Evolutionary conservation across 805 yeast species (phyloP).

Genomic region (Starmerella potacharoeniae): DNA sequence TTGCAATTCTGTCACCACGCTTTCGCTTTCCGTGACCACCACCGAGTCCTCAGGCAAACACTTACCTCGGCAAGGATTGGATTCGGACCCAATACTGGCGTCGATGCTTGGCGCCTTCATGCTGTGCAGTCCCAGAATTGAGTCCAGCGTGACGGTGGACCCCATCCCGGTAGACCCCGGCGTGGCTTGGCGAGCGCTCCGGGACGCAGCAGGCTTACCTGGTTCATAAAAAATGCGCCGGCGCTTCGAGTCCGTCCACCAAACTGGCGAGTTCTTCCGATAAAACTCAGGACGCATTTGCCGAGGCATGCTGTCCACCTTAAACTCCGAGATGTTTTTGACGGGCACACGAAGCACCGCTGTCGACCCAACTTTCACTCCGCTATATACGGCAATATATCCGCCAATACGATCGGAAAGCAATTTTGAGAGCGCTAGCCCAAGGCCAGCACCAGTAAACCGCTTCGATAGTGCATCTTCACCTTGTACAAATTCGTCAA

Average conservation of each 20-base stretch:
- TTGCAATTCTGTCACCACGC: too few species aligned
- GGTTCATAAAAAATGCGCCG: background rate
- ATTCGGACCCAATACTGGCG: too few species aligned
- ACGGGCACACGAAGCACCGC: constrained; percentile 19
- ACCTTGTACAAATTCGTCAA: constrained; percentile 94
- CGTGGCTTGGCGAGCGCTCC: background rate
- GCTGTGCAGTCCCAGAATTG: too few species aligned
- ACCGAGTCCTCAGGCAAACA: too few species aligned
- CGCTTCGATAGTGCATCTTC: constrained; percentile 86
- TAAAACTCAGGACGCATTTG: background rate
- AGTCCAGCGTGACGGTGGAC: too few species aligned
- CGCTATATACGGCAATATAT: constrained; percentile 37
- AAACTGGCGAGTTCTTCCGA: background rate
- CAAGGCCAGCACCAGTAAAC: constrained; percentile 92
- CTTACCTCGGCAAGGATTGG: too few species aligned
- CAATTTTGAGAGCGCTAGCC: constrained; percentile 78
- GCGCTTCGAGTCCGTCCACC: constrained; percentile 2
- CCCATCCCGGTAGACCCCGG: background rate
- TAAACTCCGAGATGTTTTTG: background rate
- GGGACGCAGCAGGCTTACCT: background rate
- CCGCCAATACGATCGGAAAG: constrained; percentile 84
- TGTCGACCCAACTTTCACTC: constrained; percentile 23
- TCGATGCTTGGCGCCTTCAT: too few species aligned
- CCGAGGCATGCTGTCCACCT: background rate
- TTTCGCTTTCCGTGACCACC: too few species aligned